Conservation (phyloP, 2,329 filamentous ascomycete genomes). For the Trichoderma pleuroti region DNA sequence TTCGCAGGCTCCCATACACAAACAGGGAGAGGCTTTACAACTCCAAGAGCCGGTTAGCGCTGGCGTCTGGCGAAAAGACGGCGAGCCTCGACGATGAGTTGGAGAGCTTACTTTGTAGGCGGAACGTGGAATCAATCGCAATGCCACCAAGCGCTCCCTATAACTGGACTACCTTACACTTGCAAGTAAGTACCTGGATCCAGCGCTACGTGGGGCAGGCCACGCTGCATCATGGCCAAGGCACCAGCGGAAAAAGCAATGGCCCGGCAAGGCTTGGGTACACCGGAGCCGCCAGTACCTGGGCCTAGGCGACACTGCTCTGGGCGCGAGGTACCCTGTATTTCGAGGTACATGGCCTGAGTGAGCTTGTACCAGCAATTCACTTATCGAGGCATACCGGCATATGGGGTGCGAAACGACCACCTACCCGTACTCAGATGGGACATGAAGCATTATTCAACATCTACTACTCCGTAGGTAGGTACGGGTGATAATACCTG, state of each 20-base stretch:
- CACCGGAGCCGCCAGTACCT: neutral
- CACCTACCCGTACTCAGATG: neutral
- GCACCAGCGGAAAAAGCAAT: conserved; percentile 18
- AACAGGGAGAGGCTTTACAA: neutral
- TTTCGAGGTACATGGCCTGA: neutral
- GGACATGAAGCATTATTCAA: neutral
- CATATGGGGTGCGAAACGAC: neutral
- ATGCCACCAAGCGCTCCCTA: conserved; percentile 13
- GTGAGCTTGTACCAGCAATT: neutral
- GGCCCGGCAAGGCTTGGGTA: conserved; percentile 11
- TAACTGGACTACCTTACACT: neutral
- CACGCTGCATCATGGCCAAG: conserved; percentile 17
- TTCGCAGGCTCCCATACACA: neutral
- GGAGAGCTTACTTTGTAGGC: neutral
- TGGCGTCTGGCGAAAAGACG: conserved; percentile 1
- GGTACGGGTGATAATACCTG: neutral
- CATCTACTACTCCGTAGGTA: too few species aligned
- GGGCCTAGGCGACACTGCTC: neutral
- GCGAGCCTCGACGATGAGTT: conserved; percentile 2
- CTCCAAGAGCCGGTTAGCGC: neutral
- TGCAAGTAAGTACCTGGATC: conserved; percentile 8
- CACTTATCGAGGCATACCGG: neutral
- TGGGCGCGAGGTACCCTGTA: neutral
- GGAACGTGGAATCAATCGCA: conserved; percentile 10
- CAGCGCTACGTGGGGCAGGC: conserved; percentile 17